Evolutionary conservation across 192 early-diverging fungal genomes (phyloP), one percentile per base, ranked within the genome.

Genomic region (Coemansia sp.): DNA sequence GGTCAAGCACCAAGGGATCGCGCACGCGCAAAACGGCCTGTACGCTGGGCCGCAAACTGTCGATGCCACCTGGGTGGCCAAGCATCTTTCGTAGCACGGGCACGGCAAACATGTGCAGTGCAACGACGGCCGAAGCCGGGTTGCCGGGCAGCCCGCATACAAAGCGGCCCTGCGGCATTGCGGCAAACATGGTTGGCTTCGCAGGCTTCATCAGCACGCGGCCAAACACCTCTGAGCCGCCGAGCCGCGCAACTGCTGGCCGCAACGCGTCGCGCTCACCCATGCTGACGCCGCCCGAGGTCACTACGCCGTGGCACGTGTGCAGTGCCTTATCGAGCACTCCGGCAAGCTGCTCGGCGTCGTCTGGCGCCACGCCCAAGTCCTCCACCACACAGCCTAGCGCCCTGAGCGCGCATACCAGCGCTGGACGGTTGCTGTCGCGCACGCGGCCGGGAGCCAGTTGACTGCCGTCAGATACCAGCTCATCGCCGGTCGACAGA

Each of bases 251-350:
- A 1, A 96, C 73, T 0, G 91, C 88, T 0, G 92, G 85, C 59
- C 96, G 95, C 45, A 98, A 74, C 53, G 91, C 82, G 76, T 98
- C 96, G 30, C 85, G 76, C 77, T 98, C 96, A 44, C 96, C 96
- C 96, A 98, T 98, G n/a, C 91, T 93, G 0, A 96, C 96, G 1
- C 96, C 96, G 24, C 96, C 96, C 1, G 94, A 94, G 1, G 91
- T 92, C 10, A 98, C 83, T 0, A 98, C 53, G 0, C 94, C 90
- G 53, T 96, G 87, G 9, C 84, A 83, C 14, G 34, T 5, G 34
- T 1, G 34, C 34, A 37, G 34, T 10, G 81, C 70, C 3, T 62
- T 54, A 49, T 9, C 3, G 14, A 87, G 47, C 33, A 86, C 78
- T 18, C 62, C 24, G 19, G 53, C 54, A 14, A 95, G 69, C n/a